A percentile compares a stretch with the other conserved stretches of the same genome.
Evolutionary conservation across 2,329 filamentous ascomycete genomes (phyloP).

Genomic region (Botrytis squamosa): DNA sequence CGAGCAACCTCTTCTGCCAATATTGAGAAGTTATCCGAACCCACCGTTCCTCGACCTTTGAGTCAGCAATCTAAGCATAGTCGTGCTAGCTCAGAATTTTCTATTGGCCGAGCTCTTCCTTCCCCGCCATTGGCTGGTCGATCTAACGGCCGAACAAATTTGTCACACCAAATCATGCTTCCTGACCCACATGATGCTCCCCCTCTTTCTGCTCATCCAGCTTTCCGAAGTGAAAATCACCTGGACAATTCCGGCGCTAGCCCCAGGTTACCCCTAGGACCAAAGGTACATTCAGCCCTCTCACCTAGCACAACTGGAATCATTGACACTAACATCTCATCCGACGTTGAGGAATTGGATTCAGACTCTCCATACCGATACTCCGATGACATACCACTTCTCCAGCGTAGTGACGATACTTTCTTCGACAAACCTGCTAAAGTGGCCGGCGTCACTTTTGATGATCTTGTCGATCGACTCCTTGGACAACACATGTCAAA

Average conservation of each 20-base stretch:
- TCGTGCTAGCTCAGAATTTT: conserved; percentile 70
- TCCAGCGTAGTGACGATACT: conserved; percentile 65
- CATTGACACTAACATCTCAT: conserved; percentile 32
- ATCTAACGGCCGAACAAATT: conserved; percentile 38
- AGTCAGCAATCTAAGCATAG: conserved; percentile 65
- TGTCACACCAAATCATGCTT: conserved; percentile 34
- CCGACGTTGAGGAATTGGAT: conserved; percentile 62
- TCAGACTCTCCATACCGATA: conserved; percentile 64
- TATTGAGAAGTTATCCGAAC: conserved; percentile 55
- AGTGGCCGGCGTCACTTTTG: conserved; percentile 55
- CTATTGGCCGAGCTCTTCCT: conserved; percentile 54
- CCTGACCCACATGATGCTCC: conserved; percentile 37
- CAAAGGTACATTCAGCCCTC: conserved; percentile 29
- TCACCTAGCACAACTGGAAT: conserved; percentile 27
- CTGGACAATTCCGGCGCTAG: conserved; percentile 28
- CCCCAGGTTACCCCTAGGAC: conserved; percentile 21
- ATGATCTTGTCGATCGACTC: conserved; percentile 83
- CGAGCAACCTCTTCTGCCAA: conserved; percentile 62
- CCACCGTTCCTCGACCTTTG: conserved; percentile 50
- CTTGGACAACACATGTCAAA: conserved; percentile 79
- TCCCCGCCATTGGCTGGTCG: conserved; percentile 45
- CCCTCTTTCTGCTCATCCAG: conserved; percentile 37
- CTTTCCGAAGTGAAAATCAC: conserved; percentile 34
- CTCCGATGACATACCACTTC: conserved; percentile 65
- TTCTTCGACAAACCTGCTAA: conserved; percentile 55